Evolutionary conservation across 352 stramenopile species (phyloP).

Genomic region (Globisporangium megalacanthum): DNA sequence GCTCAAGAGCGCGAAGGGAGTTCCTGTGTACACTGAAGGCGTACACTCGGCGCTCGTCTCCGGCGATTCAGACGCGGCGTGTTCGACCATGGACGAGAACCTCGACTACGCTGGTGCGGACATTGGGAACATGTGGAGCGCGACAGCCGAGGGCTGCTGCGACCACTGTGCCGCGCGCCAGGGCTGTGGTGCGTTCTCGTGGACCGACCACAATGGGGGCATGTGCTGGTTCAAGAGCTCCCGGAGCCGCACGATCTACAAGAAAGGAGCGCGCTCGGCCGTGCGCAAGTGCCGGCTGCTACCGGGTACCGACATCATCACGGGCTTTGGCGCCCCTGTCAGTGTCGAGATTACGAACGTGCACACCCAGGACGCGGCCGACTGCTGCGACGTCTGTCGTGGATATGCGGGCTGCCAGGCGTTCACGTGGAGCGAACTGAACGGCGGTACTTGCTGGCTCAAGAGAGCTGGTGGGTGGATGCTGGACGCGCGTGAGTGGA

Average conservation of each 20-base stretch:
- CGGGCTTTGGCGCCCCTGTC: background rate
- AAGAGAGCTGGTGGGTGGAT: conserved; percentile 21
- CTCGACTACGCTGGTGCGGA: conserved; percentile 10
- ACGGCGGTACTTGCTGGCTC: conserved; percentile 51
- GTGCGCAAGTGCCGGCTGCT: background rate
- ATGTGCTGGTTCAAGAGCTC: conserved; percentile 58
- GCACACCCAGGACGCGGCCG: background rate
- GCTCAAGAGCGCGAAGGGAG: conserved; percentile 42
- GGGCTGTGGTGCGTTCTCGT: conserved; percentile 38
- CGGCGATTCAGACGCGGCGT: too few relatives aligned
- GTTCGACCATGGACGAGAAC: background rate
- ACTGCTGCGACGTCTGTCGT: conserved; percentile 27
- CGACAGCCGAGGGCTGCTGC: conserved; percentile 31
- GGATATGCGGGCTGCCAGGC: conserved; percentile 23
- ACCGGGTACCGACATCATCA: background rate
- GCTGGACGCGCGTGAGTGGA: too few relatives aligned
- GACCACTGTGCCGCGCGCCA: conserved; percentile 18
- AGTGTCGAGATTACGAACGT: conserved; percentile 19
- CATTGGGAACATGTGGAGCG: conserved; percentile 24
- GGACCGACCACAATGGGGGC: conserved; percentile 42
- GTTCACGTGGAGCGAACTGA: conserved; percentile 51
- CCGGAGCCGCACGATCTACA: conserved; percentile 14
- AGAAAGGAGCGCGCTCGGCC: conserved; percentile 5
- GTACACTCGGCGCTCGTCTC: conserved; percentile 7
- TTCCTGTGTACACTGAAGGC: background rate